Conservation (phyloP, 2,329 filamentous ascomycete genomes). For the Sporothrix luriei region DNA sequence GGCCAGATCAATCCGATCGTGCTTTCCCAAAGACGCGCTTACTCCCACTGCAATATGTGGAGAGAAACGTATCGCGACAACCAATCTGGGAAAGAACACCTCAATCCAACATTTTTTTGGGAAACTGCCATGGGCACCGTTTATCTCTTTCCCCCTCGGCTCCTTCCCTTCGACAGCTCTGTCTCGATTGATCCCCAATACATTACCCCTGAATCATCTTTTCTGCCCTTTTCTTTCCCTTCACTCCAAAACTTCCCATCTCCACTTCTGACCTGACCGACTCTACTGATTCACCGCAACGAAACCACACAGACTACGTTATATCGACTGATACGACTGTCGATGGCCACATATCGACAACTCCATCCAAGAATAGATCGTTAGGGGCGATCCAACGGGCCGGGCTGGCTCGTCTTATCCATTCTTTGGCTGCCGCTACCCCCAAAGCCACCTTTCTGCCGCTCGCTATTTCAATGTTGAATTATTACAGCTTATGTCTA, state of each 20-base stretch:
- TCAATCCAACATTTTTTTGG: background rate
- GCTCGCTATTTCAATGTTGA: constrained; percentile 13
- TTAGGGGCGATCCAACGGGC: constrained; percentile 10
- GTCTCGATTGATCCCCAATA: background rate
- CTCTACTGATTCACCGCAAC: constrained; percentile 29
- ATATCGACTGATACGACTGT: too few species aligned
- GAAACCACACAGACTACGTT: background rate
- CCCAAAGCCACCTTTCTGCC: background rate
- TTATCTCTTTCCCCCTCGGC: background rate
- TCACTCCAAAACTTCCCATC: background rate
- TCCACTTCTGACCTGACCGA: constrained; percentile 21
- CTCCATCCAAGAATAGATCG: constrained; percentile 3
- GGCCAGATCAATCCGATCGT: constrained; percentile 18
- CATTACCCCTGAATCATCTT: background rate
- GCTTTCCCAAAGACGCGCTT: constrained; percentile 8
- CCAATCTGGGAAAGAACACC: background rate
- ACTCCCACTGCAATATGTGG: background rate
- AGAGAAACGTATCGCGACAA: constrained; percentile 1
- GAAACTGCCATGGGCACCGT: background rate
- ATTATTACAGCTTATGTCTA: background rate
- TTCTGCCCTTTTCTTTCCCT: background rate
- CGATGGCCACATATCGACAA: too few species aligned
- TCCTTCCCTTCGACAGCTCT: constrained; percentile 11
- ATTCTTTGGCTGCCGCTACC: background rate
- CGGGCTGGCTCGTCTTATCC: background rate